Conservation (phyloP, 805 yeast genomes). For the Yamadazyma paraphyllophila region DNA sequence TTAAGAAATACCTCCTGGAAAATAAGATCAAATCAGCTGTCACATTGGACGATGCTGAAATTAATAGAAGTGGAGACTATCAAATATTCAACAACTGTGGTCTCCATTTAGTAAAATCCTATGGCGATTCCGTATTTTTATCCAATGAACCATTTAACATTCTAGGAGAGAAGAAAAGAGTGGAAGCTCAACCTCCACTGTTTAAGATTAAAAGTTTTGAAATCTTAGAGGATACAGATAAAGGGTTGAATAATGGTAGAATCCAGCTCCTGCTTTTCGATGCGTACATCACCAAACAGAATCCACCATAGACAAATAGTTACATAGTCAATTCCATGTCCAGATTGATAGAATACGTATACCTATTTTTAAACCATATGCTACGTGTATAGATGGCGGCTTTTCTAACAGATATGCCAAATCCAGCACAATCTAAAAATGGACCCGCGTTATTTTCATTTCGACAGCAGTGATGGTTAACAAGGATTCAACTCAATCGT, state of each 20-base stretch:
- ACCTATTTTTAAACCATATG: neutral
- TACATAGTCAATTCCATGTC: neutral
- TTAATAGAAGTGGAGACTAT: slow-evolving; percentile 30
- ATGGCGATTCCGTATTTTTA: slow-evolving; percentile 5
- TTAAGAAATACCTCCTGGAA: slow-evolving; percentile 9
- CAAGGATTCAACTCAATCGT: slow-evolving; percentile 4
- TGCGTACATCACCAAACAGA: slow-evolving; percentile 41
- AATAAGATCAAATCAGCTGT: slow-evolving; percentile 17
- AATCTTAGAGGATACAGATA: slow-evolving; percentile 34
- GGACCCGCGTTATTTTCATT: slow-evolving; percentile 4
- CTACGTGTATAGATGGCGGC: neutral
- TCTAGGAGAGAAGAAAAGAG: slow-evolving; percentile 9
- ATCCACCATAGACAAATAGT: slow-evolving; percentile 27
- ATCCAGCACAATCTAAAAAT: neutral
- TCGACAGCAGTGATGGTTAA: neutral
- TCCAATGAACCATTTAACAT: slow-evolving; percentile 12
- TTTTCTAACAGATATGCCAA: too few species aligned
- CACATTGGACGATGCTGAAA: slow-evolving; percentile 32
- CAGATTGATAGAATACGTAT: neutral
- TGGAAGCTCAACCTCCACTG: slow-evolving; percentile 5
- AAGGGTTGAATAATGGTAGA: slow-evolving; percentile 29
- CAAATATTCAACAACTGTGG: slow-evolving; percentile 28
- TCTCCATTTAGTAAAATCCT: slow-evolving; percentile 19
- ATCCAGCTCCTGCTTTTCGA: slow-evolving; percentile 39
- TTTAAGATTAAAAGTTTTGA: slow-evolving; percentile 36